Evolutionary conservation across 495 filamentous ascomycete species (phyloP), one percentile per base, ranked within the genome.

Genomic region (Hypoxylon rickii): DNA sequence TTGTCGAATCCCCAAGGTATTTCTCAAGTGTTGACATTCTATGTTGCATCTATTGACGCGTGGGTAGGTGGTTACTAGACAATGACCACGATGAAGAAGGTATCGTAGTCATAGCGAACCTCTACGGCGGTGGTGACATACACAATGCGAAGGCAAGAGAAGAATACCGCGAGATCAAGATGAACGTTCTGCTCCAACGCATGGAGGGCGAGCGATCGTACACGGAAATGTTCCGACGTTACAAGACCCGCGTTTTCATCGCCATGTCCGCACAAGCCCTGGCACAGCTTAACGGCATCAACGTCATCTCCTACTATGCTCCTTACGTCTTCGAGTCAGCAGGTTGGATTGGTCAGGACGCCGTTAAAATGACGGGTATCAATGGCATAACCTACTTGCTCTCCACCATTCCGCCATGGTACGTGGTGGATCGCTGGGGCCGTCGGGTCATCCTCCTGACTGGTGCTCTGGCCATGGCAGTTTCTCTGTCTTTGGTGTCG

Each of bases 251-350:
- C 31, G 91, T 98, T 57, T 87, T 97, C 66, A 97, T 98, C 73
- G 94, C 94, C 70, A 98, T 98, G 95, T 97, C 94, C 6, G 94
- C 94, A 3, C 94, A 98, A 66, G 89, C 89, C 1, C 81, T 98
- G 45, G 95, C 94, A 13, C 94, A 98, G 70, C 81, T 97, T 17
- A 98, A 97, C 73, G 94, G 94, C 38, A 98, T 98, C 73, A 98
- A 98, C 74, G 95, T 98, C 59, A 98, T 98, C 47, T 97, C 94
- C 13, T 98, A 98, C 76, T 98, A 98, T 62, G 93, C 95, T 0
- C 95, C 95, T 2, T 81, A 93, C 18, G 94, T 98, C 19, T 98
- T 98, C 65, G 93, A 97, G 72, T 89, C 90, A 19, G 94, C 95
- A 24, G 92, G 94, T 13, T 98, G 94, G 95, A 65, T 78, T 32